These are phyloP conservation scores for Hericium alpestre DNA, from an alignment of 768 basidiomycete genomes.

Conservation along the genomic window DNA sequence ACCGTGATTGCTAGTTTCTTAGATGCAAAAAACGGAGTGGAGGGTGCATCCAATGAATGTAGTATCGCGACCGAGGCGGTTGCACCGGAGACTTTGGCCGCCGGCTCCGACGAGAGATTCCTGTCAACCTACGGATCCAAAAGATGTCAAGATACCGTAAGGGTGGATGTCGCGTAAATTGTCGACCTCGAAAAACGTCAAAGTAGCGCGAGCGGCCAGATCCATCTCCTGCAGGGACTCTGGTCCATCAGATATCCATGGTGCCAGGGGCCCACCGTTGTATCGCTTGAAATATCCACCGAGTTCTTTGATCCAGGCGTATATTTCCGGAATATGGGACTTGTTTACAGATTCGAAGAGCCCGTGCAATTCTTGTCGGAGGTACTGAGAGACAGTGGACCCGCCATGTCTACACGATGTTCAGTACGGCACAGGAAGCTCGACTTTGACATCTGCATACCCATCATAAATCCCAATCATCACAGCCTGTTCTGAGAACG, in stretches of 20 bases:
- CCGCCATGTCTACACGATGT: conserved; percentile 69
- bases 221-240: conserved; percentile 33
- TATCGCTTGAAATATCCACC: conserved; percentile 92
- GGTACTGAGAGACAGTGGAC: conserved; percentile 76
- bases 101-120: conserved; percentile 54
- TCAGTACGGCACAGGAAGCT: background rate
- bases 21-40: conserved; percentile 76
- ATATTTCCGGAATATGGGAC: conserved; percentile 61
- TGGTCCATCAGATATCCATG: conserved; percentile 38
- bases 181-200: conserved; percentile 78
- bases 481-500: conserved; percentile 63
- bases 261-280: conserved; percentile 64
- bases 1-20: conserved; percentile 69
- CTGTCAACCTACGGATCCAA: conserved; percentile 51
- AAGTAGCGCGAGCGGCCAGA: conserved; percentile 75
- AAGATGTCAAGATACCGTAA: background rate
- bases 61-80: conserved; percentile 86
- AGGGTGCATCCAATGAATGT: conserved; percentile 79
- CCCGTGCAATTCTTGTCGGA: conserved; percentile 77
- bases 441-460: conserved; percentile 28
- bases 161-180: background rate
- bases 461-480: conserved; percentile 92
- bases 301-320: conserved; percentile 63
- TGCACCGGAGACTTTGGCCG: conserved; percentile 72
- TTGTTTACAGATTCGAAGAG: conserved; percentile 74